Conservation (phyloP, 495 filamentous ascomycete species). For the Parachaetomium inaequale region DNA sequence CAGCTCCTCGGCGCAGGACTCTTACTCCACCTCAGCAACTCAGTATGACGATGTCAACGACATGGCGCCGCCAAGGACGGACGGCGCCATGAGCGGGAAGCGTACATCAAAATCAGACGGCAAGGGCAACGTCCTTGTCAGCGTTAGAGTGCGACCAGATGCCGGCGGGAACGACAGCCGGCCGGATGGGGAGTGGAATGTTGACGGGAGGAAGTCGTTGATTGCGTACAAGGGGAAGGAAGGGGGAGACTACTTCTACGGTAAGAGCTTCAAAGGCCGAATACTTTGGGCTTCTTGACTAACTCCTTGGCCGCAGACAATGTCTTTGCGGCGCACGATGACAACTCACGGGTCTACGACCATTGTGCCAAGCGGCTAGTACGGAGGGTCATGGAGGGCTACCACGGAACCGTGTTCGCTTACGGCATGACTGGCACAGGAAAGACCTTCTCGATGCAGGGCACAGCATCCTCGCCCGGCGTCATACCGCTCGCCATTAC, state of each 20-base stretch:
- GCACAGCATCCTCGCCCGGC: conserved; percentile 92
- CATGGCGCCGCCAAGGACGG: conserved; percentile 39
- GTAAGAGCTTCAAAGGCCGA: conserved; percentile 45
- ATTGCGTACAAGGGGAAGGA: conserved; percentile 84
- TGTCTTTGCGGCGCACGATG: conserved; percentile 86
- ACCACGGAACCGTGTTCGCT: conserved; percentile 96
- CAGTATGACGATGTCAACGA: conserved; percentile 74
- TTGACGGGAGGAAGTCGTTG: conserved; percentile 78
- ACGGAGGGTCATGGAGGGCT: conserved; percentile 96
- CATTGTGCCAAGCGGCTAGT: conserved; percentile 89
- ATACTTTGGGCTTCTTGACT: not conserved
- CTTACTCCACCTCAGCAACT: conserved; percentile 85
- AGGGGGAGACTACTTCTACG: conserved; percentile 89
- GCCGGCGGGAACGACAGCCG: conserved; percentile 55
- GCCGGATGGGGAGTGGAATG: conserved; percentile 81
- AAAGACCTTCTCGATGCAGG: conserved; percentile 99
- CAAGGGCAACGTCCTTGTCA: conserved; percentile 95
- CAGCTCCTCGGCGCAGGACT: conserved; percentile 84
- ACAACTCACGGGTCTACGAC: conserved; percentile 93
- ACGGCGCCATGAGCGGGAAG: conserved; percentile 38
- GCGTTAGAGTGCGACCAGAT: conserved; percentile 89
- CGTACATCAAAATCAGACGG: conserved; percentile 54
- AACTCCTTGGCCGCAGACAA: conserved; percentile 61
- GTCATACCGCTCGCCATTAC: conserved; percentile 97
- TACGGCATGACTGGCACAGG: conserved; percentile 99